Evolutionary conservation across 1,284 basidiomycete species (phyloP).

Genomic region (Cryptococcus wingfieldii): DNA sequence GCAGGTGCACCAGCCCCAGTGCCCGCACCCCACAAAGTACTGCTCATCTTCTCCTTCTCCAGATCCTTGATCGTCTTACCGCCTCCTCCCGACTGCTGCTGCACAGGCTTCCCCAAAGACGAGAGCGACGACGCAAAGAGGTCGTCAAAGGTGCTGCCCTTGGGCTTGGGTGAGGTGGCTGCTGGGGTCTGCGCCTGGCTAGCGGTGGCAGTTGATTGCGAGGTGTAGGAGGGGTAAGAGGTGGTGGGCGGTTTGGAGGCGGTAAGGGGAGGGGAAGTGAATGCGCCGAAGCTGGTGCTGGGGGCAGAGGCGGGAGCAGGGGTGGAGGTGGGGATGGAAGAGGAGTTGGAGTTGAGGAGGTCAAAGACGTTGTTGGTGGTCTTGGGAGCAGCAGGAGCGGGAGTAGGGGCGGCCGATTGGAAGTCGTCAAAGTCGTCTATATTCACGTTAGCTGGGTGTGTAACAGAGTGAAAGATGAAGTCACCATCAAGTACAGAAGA

Average conservation of each 20-base stretch:
- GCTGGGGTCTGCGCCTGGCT: slow-evolving; percentile 29
- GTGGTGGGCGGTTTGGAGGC: slow-evolving; percentile 9
- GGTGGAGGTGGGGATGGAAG: slow-evolving; percentile 1
- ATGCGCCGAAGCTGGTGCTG: slow-evolving; percentile 8
- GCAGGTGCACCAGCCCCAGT: slow-evolving; percentile 3
- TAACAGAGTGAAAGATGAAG: slow-evolving; percentile 3
- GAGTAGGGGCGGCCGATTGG: slow-evolving; percentile 57
- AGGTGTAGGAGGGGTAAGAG: slow-evolving; percentile 23
- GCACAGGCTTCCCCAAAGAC: slow-evolving; percentile 32
- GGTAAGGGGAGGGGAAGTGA: not conserved
- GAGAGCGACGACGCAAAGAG: slow-evolving; percentile 82
- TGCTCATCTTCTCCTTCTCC: slow-evolving; percentile 75
- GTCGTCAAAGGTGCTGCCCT: slow-evolving; percentile 66
- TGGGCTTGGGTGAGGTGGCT: slow-evolving; percentile 13
- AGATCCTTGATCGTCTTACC: slow-evolving; percentile 80
- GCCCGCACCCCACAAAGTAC: slow-evolving; percentile 62
- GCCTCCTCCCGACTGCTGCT: slow-evolving; percentile 10
- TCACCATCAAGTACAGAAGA: slow-evolving; percentile 15
- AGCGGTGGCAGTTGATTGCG: slow-evolving; percentile 8
- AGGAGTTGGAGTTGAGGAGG: slow-evolving; percentile 49
- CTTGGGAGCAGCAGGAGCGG: slow-evolving; percentile 25
- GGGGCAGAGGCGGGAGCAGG: not conserved
- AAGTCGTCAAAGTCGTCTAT: slow-evolving; percentile 87
- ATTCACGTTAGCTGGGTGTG: slow-evolving; percentile 15
- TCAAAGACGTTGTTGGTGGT: slow-evolving; percentile 52